Base-by-base conservation (phyloP, 169 alveolate genomes). In the Plasmodium gonderi region DNA sequence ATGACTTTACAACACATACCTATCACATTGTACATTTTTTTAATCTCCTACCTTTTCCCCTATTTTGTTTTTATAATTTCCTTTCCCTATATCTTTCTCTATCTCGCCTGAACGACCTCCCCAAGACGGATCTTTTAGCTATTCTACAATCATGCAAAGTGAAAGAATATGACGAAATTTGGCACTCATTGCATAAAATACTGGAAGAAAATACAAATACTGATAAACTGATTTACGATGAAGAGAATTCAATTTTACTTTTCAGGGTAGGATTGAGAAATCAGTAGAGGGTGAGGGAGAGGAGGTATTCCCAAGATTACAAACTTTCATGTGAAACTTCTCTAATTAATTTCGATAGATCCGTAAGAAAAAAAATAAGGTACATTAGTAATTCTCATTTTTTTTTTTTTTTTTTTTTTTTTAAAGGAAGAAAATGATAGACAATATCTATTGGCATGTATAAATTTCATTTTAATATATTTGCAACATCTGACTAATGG, bases 341-440 rank as follows among this genome's bases (percentile, higher is more conserved):
- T 54, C n/a, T 17, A n/a, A 3, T 54, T 14, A 54, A n/a, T 31
- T n/a, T n/a, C n/a, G n/a, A n/a, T n/a, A n/a, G n/a, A 54, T 31
- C 69, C 69, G n/a, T 12, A 54, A 7, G 69, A 54, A 12, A 12
- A 31, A 20, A 11, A 54, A 26, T 20, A n/a, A 14, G 69, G 23
- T 12, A 9, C 69, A 54, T 31, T n/a, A 20, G 69, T 3, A 14
- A 2, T 31, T 2, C 69, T 7, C 67, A 49, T 11, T 51, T 14
- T 0, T 7, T 26, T 29, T 38, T 20, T 65, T 9, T 23, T 23
- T 23, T 36, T 20, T 42, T 7, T 1, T 23, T 11, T 26, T 83
- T 72, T 83, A 40, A 72, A 83, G 92, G 92, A 72, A 14, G 92
- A 83, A 74, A 74, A 83, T 33, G 67, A 83, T 54, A 47, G 92